phyloP scores from a whole-genome alignment of 768 basidiomycete genomes.

The Lenzites betulinus region DNA sequence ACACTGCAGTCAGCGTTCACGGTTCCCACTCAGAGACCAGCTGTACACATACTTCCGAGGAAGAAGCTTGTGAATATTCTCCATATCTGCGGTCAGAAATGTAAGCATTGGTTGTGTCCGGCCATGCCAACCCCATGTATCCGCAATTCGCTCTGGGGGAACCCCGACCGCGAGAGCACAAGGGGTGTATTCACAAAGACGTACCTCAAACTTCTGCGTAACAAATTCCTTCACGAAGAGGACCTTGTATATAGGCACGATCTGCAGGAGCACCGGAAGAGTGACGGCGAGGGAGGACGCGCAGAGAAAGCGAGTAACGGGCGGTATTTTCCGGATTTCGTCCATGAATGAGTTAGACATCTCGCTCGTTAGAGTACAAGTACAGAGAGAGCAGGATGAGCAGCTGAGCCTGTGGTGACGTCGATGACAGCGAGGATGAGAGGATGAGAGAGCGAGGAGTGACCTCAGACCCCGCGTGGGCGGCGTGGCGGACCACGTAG shows the following conservation, averaged over 20 bases:
- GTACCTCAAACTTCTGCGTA: conserved; percentile 54
- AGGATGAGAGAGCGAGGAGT: neutral
- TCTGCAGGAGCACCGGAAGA: conserved; percentile 52
- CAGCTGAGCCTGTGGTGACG: neutral
- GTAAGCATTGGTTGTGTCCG: neutral
- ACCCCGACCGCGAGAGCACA: no score
- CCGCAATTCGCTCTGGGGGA: no score
- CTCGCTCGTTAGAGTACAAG: neutral
- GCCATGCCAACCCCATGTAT: no score
- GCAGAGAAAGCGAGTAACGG: conserved; percentile 74
- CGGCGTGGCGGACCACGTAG: conserved; percentile 21
- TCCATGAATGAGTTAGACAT: conserved; percentile 33
- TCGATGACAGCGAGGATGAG: neutral
- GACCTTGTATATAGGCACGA: conserved; percentile 55
- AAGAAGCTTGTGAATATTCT: conserved; percentile 74
- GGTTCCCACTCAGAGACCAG: neutral
- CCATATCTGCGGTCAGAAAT: conserved; percentile 55
- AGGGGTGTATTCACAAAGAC: conserved; percentile 3
- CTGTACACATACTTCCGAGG: conserved; percentile 52
- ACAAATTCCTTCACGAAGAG: conserved; percentile 54
- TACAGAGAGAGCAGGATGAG: conserved; percentile 1
- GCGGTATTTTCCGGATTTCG: conserved; percentile 80
- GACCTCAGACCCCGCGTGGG: conserved; percentile 11
- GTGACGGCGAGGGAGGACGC: conserved; percentile 63
- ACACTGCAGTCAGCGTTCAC: neutral